Evolutionary conservation across 2,329 filamentous ascomycete genomes (phyloP).

Genomic region (Penicillium sp.): DNA sequence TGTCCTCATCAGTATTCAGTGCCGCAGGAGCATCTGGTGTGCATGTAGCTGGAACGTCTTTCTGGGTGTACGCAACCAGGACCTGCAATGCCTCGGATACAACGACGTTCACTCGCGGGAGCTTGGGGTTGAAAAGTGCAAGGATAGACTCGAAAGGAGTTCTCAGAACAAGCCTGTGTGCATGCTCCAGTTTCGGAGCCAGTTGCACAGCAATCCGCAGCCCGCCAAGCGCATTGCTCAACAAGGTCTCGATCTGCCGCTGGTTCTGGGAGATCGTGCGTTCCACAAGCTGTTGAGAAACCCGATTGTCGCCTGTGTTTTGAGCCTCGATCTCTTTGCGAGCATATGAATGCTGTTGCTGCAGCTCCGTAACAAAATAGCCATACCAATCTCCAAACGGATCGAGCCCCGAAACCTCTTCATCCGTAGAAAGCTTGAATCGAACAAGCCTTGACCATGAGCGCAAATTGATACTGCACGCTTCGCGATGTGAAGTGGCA

Average conservation of each 20-base stretch:
- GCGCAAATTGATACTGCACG: conserved; percentile 57
- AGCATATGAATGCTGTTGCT: conserved; percentile 56
- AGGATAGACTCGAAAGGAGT: conserved; percentile 48
- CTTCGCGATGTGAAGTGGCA: conserved; percentile 56
- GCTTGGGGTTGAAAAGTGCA: conserved; percentile 52
- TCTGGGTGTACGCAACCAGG: conserved; percentile 42
- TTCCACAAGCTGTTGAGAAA: conserved; percentile 50
- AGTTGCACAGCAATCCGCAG: conserved; percentile 50
- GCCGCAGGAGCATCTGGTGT: conserved; percentile 18
- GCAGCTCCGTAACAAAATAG: conserved; percentile 52
- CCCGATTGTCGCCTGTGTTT: conserved; percentile 36
- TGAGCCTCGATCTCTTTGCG: conserved; percentile 59
- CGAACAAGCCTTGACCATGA: conserved; percentile 57
- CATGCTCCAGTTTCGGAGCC: conserved; percentile 40
- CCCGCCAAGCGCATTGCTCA: conserved; percentile 53
- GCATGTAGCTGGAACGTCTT: conserved; percentile 27
- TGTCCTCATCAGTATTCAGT: conserved; percentile 54
- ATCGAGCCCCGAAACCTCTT: conserved; percentile 45
- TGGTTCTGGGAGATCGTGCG: conserved; percentile 57
- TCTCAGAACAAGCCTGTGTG: conserved; percentile 45
- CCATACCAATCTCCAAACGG: conserved; percentile 56
- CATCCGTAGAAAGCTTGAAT: conserved; percentile 56
- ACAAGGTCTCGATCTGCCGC: conserved; percentile 53
- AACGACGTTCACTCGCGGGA: conserved; percentile 44
- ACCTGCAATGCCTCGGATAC: conserved; percentile 52